phyloP scores from a whole-genome alignment of 2,329 filamentous ascomycete genomes.

The Xylariaceae sp. region DNA sequence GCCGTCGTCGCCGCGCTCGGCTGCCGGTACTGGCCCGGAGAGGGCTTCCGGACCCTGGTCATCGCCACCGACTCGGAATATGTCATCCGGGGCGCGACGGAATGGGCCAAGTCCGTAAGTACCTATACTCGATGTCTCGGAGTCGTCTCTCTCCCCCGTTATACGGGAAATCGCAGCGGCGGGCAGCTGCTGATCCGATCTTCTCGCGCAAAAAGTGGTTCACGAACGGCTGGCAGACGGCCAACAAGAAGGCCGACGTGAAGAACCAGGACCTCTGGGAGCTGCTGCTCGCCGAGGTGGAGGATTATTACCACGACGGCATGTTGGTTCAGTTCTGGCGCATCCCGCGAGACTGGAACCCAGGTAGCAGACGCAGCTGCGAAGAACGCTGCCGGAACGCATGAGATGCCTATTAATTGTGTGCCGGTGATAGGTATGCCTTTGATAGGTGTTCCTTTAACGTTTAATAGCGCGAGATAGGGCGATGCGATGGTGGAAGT shows the following conservation, averaged over 20 bases:
- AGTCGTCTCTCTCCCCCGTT: too few relatives aligned
- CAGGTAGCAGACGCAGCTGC: conserved; percentile 29
- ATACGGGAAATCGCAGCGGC: too few relatives aligned
- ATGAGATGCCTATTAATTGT: too few relatives aligned
- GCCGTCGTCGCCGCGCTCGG: conserved; percentile 43
- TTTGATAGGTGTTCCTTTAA: too few relatives aligned
- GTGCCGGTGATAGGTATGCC: too few relatives aligned
- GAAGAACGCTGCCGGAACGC: conserved; percentile 11
- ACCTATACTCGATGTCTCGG: too few relatives aligned
- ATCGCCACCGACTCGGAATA: conserved; percentile 49
- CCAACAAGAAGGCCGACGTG: conserved; percentile 19
- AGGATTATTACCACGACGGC: conserved; percentile 19
- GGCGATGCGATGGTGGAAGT: too few relatives aligned
- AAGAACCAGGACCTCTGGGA: conserved; percentile 49
- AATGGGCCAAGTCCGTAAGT: too few relatives aligned
- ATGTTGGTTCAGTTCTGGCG: conserved; percentile 39
- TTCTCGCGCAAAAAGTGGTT: conserved; percentile 40
- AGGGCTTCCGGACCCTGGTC: conserved; percentile 34
- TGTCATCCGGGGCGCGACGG: too few relatives aligned
- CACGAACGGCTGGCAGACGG: conserved; percentile 27
- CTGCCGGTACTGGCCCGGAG: conserved; percentile 34
- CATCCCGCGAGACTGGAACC: conserved; percentile 36
- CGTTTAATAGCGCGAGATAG: too few relatives aligned
- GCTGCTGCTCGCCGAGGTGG: conserved; percentile 33
- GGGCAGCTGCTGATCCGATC: too few relatives aligned